A percentile compares a stretch with the other conserved stretches of the same genome.
These are phyloP conservation scores for Yamadazyma endophytica DNA, from an alignment of 805 yeast species.

Conservation along the genomic window DNA sequence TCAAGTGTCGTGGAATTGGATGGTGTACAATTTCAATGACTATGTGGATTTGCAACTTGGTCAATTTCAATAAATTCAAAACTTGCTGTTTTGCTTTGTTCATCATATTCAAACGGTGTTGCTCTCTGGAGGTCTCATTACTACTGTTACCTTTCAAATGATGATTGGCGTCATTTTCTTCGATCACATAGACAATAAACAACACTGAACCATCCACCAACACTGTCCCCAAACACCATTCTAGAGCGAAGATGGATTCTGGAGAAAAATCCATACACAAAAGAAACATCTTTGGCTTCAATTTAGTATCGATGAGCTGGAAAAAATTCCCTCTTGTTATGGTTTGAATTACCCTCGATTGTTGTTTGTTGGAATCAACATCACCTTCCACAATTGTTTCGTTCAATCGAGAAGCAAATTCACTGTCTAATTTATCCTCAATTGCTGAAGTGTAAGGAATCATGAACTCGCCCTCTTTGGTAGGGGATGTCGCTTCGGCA, in stretches of 20 bases:
- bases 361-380: slow-evolving; percentile 47
- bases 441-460: slow-evolving; percentile 67
- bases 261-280: slow-evolving; percentile 80
- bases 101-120: slow-evolving; percentile 34
- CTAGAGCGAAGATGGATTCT: slow-evolving; percentile 78
- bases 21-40: slow-evolving; percentile 73
- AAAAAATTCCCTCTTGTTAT: slow-evolving; percentile 67
- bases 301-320: slow-evolving; percentile 40
- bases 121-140: slow-evolving; percentile 34
- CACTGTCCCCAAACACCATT: slow-evolving; percentile 85
- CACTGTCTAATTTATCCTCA: slow-evolving; percentile 61
- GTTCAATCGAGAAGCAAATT: slow-evolving; percentile 51
- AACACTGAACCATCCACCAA: slow-evolving; percentile 78
- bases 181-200: slow-evolving; percentile 62
- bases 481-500: slow-evolving; percentile 3
- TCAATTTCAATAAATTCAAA: slow-evolving; percentile 50
- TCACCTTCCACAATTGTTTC: slow-evolving; percentile 54
- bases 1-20: slow-evolving; percentile 68
- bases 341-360: slow-evolving; percentile 62
- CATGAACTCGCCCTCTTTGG: slow-evolving; percentile 27
- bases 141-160: slow-evolving; percentile 35
- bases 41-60: slow-evolving; percentile 68
- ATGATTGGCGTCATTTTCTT: slow-evolving; percentile 41
- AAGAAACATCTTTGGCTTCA: slow-evolving; percentile 57
- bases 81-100: slow-evolving; percentile 43